Evolutionary conservation across 1,139 yeast genomes (phyloP), one percentile per base, ranked within the genome.

Genomic region (Candida buenavistaensis): DNA sequence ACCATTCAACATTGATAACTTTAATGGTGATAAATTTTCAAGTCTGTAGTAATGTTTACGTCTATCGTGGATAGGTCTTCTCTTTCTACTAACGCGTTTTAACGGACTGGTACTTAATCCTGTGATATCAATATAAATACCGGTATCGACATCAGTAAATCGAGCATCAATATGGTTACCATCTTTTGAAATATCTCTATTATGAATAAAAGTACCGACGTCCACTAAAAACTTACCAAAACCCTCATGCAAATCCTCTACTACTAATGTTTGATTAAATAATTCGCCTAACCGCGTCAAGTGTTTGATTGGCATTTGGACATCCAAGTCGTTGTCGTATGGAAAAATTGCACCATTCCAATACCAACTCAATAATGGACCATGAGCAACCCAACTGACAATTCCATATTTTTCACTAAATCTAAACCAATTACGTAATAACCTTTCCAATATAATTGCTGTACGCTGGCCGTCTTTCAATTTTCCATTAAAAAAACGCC

Each of bases 321-420:
- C 78, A 50, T 80, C 85, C 26, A 78, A 48, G 48, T 79, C 86
- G 34, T 68, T 67, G 51, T 80, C 85, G 82, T 84, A 80, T 1
- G 84, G 83, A 48, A 78, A 54, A 11, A 62, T 68, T 47, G 75
- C 50, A 0, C 83, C 83, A 49, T 78, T 78, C 73, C 81, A 75
- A 46, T 69, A 66, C 76, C 82, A 80, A 1, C 82, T 81, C 21
- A 78, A 50, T 37, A 79, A 55, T 0, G 81, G 60, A 0, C 85
- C 85, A 55, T 78, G 82, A 2, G 78, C 78, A n/a, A 78, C 52
- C 80, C 82, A 79, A 2, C 81, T 64, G 26, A 61, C 55, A 3
- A 77, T 39, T 0, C 70, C 70, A 3, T 59, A 36, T n/a, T 59
- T 50, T 14, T 54, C 52, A n/a, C 78, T 54, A 49, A 78, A 78